These are phyloP conservation scores for Tetracladium setigerum DNA, from an alignment of 495 filamentous ascomycete species.

Conservation along the genomic window DNA sequence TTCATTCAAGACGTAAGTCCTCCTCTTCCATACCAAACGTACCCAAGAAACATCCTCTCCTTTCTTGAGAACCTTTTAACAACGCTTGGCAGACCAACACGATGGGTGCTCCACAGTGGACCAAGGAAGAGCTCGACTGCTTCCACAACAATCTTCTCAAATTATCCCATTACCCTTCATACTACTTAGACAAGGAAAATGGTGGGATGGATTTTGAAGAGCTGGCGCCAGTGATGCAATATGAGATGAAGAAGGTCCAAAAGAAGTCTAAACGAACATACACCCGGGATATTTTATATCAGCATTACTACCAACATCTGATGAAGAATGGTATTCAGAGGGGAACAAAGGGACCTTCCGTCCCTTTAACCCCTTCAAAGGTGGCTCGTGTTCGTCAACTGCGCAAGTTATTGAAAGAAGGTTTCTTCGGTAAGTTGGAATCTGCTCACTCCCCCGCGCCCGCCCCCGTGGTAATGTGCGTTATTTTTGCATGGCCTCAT, in stretches of 20 bases:
- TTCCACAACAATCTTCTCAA: constrained; percentile 4
- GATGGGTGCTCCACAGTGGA: constrained; percentile 1
- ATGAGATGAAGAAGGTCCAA: background rate
- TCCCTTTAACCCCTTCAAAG: too few relatives aligned
- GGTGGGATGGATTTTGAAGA: background rate
- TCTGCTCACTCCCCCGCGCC: too few relatives aligned
- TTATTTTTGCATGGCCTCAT: too few relatives aligned
- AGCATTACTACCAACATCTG: constrained; percentile 11
- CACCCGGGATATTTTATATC: background rate
- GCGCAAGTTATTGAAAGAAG: too few relatives aligned
- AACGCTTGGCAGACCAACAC: background rate
- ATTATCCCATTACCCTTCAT: background rate
- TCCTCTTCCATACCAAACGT: too few relatives aligned
- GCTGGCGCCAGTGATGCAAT: constrained; percentile 6
- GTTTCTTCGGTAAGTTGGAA: too few relatives aligned
- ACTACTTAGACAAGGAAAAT: background rate
- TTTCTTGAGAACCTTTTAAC: too few relatives aligned
- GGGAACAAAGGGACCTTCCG: too few relatives aligned
- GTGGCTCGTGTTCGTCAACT: too few relatives aligned
- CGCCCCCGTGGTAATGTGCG: too few relatives aligned
- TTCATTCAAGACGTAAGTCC: too few relatives aligned
- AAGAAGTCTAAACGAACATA: background rate
- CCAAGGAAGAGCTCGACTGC: constrained; percentile 1
- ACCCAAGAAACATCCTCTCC: too few relatives aligned
- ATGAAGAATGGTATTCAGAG: background rate